These are phyloP conservation scores for Penicillium sp. DNA, from an alignment of 2,329 filamentous ascomycete species.

Conservation along the genomic window DNA sequence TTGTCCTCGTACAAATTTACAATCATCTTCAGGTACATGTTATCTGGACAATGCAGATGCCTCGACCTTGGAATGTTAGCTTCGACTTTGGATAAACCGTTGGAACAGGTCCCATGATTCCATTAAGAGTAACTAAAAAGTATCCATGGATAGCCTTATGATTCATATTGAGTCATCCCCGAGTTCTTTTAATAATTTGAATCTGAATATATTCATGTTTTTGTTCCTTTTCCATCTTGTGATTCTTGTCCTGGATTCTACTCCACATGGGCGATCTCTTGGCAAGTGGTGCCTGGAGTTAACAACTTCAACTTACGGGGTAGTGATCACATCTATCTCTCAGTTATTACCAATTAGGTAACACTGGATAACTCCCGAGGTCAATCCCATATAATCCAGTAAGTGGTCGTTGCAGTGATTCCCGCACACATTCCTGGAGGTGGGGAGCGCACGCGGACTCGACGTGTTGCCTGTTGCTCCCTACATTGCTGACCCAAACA, in stretches of 20 bases:
- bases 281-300: constrained; percentile 1
- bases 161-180: neutral
- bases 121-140: neutral
- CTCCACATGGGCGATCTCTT: constrained; percentile 3
- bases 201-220: neutral
- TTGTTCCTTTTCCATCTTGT: neutral
- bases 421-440: constrained; percentile 18
- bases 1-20: neutral
- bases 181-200: neutral
- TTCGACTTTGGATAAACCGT: constrained; percentile 4
- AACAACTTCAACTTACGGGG: neutral
- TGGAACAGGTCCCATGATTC: constrained; percentile 2
- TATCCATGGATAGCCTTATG: constrained; percentile 1
- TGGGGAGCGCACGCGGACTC: constrained; percentile 10
- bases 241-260: neutral
- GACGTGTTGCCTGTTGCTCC: constrained; percentile 11
- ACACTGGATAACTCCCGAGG: too few relatives aligned
- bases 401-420: constrained; percentile 7
- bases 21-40: neutral
- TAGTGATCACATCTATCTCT: neutral
- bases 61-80: constrained; percentile 11
- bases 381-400: neutral
- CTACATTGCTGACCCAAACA: constrained; percentile 23
- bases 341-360: neutral
- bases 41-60: too few relatives aligned